Conservation (phyloP, 2,329 filamentous ascomycete genomes). For the Colletotrichum sojae region DNA sequence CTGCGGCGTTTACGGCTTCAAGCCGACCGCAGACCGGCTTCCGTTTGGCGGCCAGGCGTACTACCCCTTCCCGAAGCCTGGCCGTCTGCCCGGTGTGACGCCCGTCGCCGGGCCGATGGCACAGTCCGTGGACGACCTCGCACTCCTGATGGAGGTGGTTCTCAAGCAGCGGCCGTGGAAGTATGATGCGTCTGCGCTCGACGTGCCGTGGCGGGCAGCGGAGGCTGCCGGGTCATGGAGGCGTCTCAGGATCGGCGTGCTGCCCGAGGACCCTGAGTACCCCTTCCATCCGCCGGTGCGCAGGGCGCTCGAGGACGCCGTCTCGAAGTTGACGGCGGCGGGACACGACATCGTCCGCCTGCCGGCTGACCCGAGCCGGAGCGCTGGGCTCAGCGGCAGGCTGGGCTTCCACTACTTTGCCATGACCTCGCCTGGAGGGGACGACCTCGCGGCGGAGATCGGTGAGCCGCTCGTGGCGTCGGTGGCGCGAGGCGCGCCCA, state of each 20-base stretch:
- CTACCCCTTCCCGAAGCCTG: constrained; percentile 24
- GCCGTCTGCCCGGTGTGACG: constrained; percentile 46
- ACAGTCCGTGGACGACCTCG: constrained; percentile 55
- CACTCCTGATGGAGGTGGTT: constrained; percentile 58
- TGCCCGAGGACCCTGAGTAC: constrained; percentile 61
- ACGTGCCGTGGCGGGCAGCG: constrained; percentile 61
- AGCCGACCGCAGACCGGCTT: constrained; percentile 52
- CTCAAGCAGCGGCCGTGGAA: constrained; percentile 58
- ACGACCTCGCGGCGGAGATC: constrained; percentile 47
- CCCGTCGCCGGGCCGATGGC: constrained; percentile 60
- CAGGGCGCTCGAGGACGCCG: constrained; percentile 58
- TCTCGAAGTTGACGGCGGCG: constrained; percentile 52
- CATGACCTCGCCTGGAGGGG: constrained; percentile 48
- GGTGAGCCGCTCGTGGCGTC: constrained; percentile 62
- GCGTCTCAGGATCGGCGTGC: constrained; percentile 61
- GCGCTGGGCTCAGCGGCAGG: constrained; percentile 47
- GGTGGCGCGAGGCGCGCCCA: constrained; percentile 45
- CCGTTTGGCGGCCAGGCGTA: constrained; percentile 43
- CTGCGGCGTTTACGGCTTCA: constrained; percentile 59
- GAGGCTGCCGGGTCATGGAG: constrained; percentile 34
- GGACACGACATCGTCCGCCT: constrained; percentile 62
- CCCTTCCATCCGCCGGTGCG: constrained; percentile 66
- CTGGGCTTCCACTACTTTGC: constrained; percentile 59
- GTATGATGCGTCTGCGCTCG: constrained; percentile 57
- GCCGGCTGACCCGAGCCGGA: constrained; percentile 46